Evolutionary conservation across 2,329 filamentous ascomycete species (phyloP).

Genomic region (Cercospora nicotianae): DNA sequence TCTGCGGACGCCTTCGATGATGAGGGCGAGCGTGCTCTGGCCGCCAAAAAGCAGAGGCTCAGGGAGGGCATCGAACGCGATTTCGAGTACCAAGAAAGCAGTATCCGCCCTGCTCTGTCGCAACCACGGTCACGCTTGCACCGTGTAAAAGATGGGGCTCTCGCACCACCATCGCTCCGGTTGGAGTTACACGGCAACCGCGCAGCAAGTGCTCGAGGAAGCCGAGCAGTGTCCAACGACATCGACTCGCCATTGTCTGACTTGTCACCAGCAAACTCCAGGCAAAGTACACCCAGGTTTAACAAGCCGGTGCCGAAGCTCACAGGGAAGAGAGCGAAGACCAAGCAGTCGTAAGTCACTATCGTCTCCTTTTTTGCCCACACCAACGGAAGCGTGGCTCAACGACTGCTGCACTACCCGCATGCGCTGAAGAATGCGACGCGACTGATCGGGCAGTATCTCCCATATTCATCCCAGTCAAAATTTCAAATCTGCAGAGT

Average conservation of each 20-base stretch:
- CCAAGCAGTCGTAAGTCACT: conserved; percentile 43
- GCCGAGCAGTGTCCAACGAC: conserved; percentile 32
- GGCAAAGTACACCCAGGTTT: conserved; percentile 34
- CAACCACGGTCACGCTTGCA: conserved; percentile 23
- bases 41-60: conserved; percentile 39
- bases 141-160: conserved; percentile 23
- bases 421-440: neutral
- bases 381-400: neutral
- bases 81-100: conserved; percentile 36
- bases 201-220: conserved; percentile 25
- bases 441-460: neutral
- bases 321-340: conserved; percentile 40
- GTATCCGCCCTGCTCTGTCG: conserved; percentile 30
- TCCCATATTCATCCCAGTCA: neutral
- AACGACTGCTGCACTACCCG: neutral
- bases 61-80: conserved; percentile 34
- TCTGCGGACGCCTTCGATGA: conserved; percentile 38
- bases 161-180: conserved; percentile 29
- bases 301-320: conserved; percentile 30
- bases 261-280: conserved; percentile 35
- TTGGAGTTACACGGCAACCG: conserved; percentile 30
- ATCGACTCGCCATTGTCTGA: conserved; percentile 39
- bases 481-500: conserved; percentile 20
- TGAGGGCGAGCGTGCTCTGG: conserved; percentile 32
- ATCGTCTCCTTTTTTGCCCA: neutral